Base-by-base conservation (phyloP, 768 basidiomycete genomes). In the Auricularia auricula-judae region DNA sequence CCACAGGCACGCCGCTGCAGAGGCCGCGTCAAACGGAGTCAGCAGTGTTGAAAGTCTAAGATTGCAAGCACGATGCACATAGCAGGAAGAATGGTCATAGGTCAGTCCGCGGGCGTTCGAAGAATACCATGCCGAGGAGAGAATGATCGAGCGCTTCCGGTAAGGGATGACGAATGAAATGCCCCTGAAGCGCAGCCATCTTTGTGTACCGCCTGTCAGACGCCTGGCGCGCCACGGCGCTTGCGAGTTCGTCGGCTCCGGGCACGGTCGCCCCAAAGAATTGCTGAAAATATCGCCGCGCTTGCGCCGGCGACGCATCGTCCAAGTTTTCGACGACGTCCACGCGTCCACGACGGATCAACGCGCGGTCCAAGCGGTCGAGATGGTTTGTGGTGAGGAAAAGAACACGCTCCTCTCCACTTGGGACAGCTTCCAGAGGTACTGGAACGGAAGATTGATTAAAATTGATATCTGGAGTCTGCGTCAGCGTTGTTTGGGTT, bases 371-470 rank as follows among this genome's bases (percentile, higher is more conserved):
- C 42, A 99, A 84, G 67, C 81, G 82, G 66, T 90, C 86, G 63
- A 91, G 73, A 70, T 98, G 97, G 74, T 99, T 99, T n/a, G 97
- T 98, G 0, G 97, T 99, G 87, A 99, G 91, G 77, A 99, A 99
- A 42, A 99, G 85, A 72, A 99, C 88, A n/a, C 97, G 87, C 71
- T 97, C 94, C 76, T 98, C 95, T 51, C 94, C 93, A 11, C 96
- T 97, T 3, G 93, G 96, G 35, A 99, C 96, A 18, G 97, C 97
- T 71, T 99, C 97, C 2, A 99, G 53, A 99, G 78, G 72, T 98
- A 91, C 34, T 97, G 97, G 7, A 42, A 99, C 88, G 12, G 90
- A 89, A 0, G 93, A 94, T 75, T 95, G 93, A 73, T 93, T 29
- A 29, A 29, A 29, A 23, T 7, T 29, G 33, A 44, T 58, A 60